Percentiles rank a stretch among this genome's conserved stretches.
Conservation (phyloP, 1,284 basidiomycete genomes). For the Tylopilus orsonianus region DNA sequence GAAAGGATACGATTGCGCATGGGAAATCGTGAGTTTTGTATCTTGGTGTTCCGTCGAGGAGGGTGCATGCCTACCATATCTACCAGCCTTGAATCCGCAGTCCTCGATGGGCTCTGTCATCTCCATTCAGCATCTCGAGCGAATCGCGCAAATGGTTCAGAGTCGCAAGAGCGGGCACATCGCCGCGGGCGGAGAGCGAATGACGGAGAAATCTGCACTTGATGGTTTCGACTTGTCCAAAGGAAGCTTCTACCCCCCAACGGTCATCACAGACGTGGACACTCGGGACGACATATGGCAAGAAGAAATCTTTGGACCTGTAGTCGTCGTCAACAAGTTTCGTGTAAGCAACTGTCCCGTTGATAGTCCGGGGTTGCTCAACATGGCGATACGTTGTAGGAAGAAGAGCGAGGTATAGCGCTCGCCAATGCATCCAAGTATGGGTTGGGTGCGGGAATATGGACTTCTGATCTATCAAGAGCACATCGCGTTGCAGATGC, state of each 20-base stretch:
- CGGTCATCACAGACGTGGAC: slow-evolving; percentile 62
- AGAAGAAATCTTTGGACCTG: slow-evolving; percentile 81
- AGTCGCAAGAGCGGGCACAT: slow-evolving; percentile 47
- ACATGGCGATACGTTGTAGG: slow-evolving; percentile 36
- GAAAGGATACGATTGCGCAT: slow-evolving; percentile 63
- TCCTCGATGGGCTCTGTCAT: slow-evolving; percentile 80
- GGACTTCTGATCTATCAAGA: slow-evolving; percentile 71
- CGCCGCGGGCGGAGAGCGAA: slow-evolving; percentile 62
- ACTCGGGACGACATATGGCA: slow-evolving; percentile 68
- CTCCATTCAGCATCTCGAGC: slow-evolving; percentile 57
- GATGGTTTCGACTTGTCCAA: slow-evolving; percentile 67
- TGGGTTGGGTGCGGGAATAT: slow-evolving; percentile 77
- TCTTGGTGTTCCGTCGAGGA: slow-evolving; percentile 1
- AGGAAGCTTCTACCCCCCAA: slow-evolving; percentile 78
- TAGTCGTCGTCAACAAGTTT: slow-evolving; percentile 69
- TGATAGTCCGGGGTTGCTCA: background rate
- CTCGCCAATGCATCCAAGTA: slow-evolving; percentile 78
- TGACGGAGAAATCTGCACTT: slow-evolving; percentile 58
- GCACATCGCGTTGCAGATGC: slow-evolving; percentile 68
- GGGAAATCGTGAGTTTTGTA: slow-evolving; percentile 65
- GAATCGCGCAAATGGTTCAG: slow-evolving; percentile 60
- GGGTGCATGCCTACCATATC: background rate
- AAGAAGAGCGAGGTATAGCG: slow-evolving; percentile 61
- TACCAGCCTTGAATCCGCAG: slow-evolving; percentile 61
- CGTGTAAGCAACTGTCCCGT: slow-evolving; percentile 39